Percentiles rank a stretch among this genome's conserved stretches.
phyloP scores from a whole-genome alignment of 2,329 filamentous ascomycete species.

The Pyrenochaeta sp. region DNA sequence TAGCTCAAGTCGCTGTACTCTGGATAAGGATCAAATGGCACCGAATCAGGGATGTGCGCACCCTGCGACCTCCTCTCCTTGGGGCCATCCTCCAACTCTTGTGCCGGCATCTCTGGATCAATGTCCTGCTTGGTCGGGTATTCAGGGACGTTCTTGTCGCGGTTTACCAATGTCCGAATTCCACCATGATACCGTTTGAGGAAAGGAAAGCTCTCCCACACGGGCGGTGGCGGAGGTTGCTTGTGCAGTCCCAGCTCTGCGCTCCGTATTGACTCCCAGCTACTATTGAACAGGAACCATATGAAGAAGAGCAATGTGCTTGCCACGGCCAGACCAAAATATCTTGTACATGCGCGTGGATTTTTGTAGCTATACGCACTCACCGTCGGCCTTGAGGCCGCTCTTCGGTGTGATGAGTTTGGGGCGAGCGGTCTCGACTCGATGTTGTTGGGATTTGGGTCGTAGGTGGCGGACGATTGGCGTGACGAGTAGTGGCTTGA shows the following conservation, averaged over 20 bases:
- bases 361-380: conserved; percentile 65
- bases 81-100: conserved; percentile 32
- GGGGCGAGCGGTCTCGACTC: conserved; percentile 29
- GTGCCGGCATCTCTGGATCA: conserved; percentile 46
- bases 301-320: conserved; percentile 79
- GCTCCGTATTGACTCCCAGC: conserved; percentile 72
- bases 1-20: conserved; percentile 68
- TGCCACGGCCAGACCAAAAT: conserved; percentile 77
- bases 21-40: conserved; percentile 73
- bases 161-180: conserved; percentile 73
- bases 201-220: conserved; percentile 90
- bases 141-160: conserved; percentile 75
- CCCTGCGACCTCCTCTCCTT: conserved; percentile 43
- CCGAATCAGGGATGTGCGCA: conserved; percentile 36
- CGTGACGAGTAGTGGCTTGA: conserved; percentile 64
- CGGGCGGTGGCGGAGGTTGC: conserved; percentile 68
- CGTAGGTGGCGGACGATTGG: conserved; percentile 46
- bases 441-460: conserved; percentile 41
- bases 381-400: conserved; percentile 36
- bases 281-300: conserved; percentile 75
- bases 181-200: conserved; percentile 91
- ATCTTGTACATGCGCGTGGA: conserved; percentile 77
- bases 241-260: conserved; percentile 67
- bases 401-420: conserved; percentile 26
- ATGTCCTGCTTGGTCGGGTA: conserved; percentile 74